These are phyloP conservation scores for Aspergillus candidus DNA, from an alignment of 2,329 filamentous ascomycete genomes.

Conservation along the genomic window DNA sequence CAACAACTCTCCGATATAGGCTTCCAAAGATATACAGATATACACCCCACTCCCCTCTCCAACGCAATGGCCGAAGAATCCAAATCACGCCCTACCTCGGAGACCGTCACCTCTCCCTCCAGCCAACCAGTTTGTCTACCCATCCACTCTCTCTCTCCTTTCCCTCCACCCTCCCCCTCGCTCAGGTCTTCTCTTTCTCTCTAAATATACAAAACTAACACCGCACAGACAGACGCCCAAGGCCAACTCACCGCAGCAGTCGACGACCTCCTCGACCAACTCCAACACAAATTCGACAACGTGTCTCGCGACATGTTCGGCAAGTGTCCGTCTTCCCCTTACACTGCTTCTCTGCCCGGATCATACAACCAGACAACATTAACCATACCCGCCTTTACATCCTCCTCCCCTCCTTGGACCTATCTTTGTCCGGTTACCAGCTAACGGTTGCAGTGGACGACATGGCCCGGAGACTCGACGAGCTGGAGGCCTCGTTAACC, in stretches of 20 bases:
- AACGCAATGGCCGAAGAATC: slow-evolving; percentile 17
- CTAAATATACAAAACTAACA: background rate
- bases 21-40: no score
- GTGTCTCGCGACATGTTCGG: slow-evolving; percentile 82
- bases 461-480: slow-evolving; percentile 81
- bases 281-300: slow-evolving; percentile 77
- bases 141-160: background rate
- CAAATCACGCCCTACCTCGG: slow-evolving; percentile 12
- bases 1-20: no score
- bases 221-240: slow-evolving; percentile 25
- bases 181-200: background rate
- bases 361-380: no score
- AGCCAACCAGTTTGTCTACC: slow-evolving; percentile 16
- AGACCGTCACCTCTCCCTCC: slow-evolving; percentile 11
- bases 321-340: slow-evolving; percentile 59
- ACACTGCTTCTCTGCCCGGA: background rate
- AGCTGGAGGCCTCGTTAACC: slow-evolving; percentile 67
- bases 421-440: background rate
- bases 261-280: slow-evolving; percentile 76
- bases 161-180: no score
- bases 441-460: slow-evolving; percentile 66
- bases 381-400: no score
- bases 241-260: slow-evolving; percentile 67
- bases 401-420: background rate
- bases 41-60: background rate